phyloP scores from a whole-genome alignment of 169 alveolate genomes.

The Plasmodium gaboni region DNA sequence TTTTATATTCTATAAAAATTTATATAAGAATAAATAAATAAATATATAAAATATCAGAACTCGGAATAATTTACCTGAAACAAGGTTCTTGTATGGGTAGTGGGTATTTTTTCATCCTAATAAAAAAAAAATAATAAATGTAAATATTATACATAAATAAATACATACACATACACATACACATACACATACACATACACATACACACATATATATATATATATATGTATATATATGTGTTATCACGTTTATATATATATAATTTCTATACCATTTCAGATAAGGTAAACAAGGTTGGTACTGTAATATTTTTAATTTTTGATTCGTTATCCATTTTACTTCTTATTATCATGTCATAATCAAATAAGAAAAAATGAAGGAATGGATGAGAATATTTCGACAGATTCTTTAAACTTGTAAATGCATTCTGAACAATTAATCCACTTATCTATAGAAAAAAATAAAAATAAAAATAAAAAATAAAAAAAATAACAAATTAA shows the following conservation, averaged over 20 bases:
- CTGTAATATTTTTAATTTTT: conserved; percentile 25
- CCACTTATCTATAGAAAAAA: conserved; percentile 22
- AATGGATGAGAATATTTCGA: conserved; percentile 11
- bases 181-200: background rate
- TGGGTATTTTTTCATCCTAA: conserved; percentile 38
- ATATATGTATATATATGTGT: background rate
- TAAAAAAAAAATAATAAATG: conserved; percentile 15
- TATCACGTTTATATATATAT: background rate
- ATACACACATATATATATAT: too few species aligned
- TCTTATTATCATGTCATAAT: conserved; percentile 32
- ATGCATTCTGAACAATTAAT: conserved; percentile 43
- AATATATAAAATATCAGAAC: background rate
- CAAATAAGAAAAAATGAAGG: conserved; percentile 11
- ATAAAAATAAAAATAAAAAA: background rate
- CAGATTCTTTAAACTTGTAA: conserved; percentile 31
- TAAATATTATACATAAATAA: background rate
- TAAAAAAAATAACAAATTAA: background rate
- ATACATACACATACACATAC: background rate
- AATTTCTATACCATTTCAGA: conserved; percentile 23
- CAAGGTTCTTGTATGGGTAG: conserved; percentile 7
- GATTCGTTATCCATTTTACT: conserved; percentile 50
- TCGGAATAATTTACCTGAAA: conserved; percentile 20
- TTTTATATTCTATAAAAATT: too few species aligned
- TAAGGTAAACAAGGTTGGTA: conserved; percentile 28
- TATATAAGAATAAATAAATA: background rate